Evolutionary conservation across 805 yeast species (phyloP).

Genomic region (Nakazawaea pomicola): DNA sequence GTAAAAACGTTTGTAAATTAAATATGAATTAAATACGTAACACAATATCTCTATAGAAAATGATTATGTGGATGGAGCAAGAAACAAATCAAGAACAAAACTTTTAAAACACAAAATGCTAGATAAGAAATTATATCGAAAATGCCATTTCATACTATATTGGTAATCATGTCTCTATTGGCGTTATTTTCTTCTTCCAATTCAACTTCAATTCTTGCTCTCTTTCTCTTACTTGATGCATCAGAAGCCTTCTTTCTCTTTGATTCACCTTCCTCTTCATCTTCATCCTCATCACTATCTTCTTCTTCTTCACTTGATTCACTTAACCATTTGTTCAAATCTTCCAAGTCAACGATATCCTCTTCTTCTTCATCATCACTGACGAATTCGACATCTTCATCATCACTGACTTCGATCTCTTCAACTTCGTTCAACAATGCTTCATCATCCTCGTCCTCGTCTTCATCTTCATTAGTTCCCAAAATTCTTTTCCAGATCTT

Average conservation of each 20-base stretch:
- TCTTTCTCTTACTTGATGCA: slow-evolving; percentile 44
- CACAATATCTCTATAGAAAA: no score
- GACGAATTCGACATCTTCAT: slow-evolving; percentile 74
- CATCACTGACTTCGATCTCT: slow-evolving; percentile 23
- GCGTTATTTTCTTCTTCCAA: slow-evolving; percentile 67
- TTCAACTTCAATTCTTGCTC: slow-evolving; percentile 77
- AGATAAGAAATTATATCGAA: no score
- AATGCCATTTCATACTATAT: neutral
- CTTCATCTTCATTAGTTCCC: slow-evolving; percentile 53
- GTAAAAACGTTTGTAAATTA: no score
- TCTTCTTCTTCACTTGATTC: slow-evolving; percentile 26
- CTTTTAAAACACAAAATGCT: no score
- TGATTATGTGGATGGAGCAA: no score
- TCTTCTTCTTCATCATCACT: slow-evolving; percentile 88
- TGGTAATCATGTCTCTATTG: slow-evolving; percentile 6
- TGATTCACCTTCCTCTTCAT: slow-evolving; percentile 26
- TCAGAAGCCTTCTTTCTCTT: slow-evolving; percentile 31
- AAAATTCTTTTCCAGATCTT: slow-evolving; percentile 92
- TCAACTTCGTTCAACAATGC: slow-evolving; percentile 44
- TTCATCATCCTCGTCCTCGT: slow-evolving; percentile 40
- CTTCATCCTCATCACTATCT: slow-evolving; percentile 33
- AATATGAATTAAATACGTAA: no score
- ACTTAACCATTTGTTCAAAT: slow-evolving; percentile 85
- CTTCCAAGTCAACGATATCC: slow-evolving; percentile 85
- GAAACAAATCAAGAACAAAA: neutral